Conservation (phyloP, 2,329 filamentous ascomycete species). For the Diaporthe eres region DNA sequence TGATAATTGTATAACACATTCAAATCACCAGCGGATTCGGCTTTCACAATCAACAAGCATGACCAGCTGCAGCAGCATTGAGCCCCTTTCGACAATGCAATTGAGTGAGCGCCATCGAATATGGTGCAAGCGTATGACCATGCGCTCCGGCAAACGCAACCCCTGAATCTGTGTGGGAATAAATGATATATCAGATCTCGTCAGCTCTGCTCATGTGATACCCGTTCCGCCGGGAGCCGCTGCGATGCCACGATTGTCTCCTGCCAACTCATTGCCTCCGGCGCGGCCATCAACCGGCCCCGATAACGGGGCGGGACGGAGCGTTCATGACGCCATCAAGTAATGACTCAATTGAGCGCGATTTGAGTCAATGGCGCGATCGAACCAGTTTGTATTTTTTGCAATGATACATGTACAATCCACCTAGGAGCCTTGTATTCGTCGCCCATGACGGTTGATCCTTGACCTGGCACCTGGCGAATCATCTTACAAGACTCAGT, state of each 20-base stretch:
- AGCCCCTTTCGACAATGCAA: background rate
- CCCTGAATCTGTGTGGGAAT: background rate
- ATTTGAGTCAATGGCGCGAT: background rate
- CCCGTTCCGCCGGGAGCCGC: background rate
- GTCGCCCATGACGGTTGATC: too few relatives aligned
- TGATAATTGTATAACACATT: slow-evolving; percentile 39
- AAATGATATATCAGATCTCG: slow-evolving; percentile 2
- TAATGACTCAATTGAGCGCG: slow-evolving; percentile 9
- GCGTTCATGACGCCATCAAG: slow-evolving; percentile 21
- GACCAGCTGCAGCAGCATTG: background rate
- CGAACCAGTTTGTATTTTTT: too few relatives aligned
- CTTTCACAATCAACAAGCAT: background rate
- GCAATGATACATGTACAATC: background rate
- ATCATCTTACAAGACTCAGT: too few relatives aligned
- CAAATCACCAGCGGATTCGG: background rate
- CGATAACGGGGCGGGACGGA: slow-evolving; percentile 33
- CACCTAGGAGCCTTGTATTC: background rate
- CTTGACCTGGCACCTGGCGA: background rate
- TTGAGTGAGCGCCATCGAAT: background rate
- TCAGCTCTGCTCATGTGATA: background rate
- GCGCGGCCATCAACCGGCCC: slow-evolving; percentile 19
- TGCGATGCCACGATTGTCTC: slow-evolving; percentile 6
- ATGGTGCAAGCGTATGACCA: background rate
- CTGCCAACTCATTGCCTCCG: background rate
- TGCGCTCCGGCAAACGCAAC: background rate